Evolutionary conservation across 176 grass and related monocot species (phyloP).

Genomic region (Microstegium vimineum): DNA sequence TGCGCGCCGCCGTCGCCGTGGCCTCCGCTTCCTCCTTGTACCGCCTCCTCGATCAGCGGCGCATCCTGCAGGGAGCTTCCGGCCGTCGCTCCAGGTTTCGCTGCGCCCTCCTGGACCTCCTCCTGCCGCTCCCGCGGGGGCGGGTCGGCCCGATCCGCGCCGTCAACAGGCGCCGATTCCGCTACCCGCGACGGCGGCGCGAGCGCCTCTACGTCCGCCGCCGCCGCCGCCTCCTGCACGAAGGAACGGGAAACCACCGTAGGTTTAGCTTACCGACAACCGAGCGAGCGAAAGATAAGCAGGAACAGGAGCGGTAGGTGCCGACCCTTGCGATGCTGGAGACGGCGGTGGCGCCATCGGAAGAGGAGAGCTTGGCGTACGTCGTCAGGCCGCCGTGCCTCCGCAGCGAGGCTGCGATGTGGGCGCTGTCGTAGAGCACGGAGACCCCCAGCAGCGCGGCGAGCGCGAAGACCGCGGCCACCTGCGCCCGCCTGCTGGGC

Average conservation of each 20-base stretch:
- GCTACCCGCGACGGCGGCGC: conserved; percentile 13
- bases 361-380: conserved; percentile 31
- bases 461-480: conserved; percentile 61
- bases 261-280: neutral
- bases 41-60: neutral
- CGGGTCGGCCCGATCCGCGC: conserved; percentile 15
- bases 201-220: neutral
- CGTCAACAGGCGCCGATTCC: conserved; percentile 5
- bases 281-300: neutral
- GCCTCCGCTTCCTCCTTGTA: neutral
- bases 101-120: neutral
- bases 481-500: conserved; percentile 45
- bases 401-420: conserved; percentile 48
- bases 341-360: neutral
- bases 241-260: neutral
- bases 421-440: conserved; percentile 58
- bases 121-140: neutral
- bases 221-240: conserved; percentile 20
- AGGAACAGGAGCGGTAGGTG: neutral
- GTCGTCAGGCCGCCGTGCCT: conserved; percentile 11
- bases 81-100: neutral
- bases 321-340: conserved; percentile 15
- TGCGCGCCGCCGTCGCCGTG: neutral
- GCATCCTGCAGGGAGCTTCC: conserved; percentile 11
- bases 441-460: conserved; percentile 37